A percentile compares a stretch with the other conserved stretches of the same genome.
These are phyloP conservation scores for Penicillium riverlandense DNA, from an alignment of 495 filamentous ascomycete genomes.

Conservation along the genomic window DNA sequence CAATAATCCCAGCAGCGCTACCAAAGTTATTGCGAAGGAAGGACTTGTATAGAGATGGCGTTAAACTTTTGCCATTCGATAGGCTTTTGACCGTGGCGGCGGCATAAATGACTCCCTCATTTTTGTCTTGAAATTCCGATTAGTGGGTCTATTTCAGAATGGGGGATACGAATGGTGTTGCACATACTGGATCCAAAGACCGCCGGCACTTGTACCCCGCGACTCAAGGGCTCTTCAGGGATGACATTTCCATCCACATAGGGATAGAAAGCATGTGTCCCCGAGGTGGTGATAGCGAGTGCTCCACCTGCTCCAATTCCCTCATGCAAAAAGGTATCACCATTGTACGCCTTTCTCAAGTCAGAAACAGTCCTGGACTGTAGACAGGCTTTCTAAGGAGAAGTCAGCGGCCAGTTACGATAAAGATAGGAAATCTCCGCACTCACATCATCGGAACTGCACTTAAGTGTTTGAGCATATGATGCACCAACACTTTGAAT, in stretches of 20 bases:
- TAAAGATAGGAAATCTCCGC: background rate
- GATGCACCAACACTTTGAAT: conserved; percentile 8
- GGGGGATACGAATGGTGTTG: background rate
- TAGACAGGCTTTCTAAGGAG: conserved; percentile 12
- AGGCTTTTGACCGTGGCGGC: background rate
- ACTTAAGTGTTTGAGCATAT: conserved; percentile 20
- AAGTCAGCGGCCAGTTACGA: conserved; percentile 1
- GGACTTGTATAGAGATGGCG: conserved; percentile 8
- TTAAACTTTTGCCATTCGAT: background rate
- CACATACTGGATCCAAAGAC: conserved; percentile 24
- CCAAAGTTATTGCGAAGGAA: conserved; percentile 27
- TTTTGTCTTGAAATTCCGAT: conserved; percentile 3
- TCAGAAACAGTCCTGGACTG: conserved; percentile 7
- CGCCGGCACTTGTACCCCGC: conserved; percentile 26
- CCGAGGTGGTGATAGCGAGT: conserved; percentile 3
- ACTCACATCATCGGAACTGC: conserved; percentile 18
- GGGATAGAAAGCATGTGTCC: conserved; percentile 15
- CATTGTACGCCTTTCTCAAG: conserved; percentile 6
- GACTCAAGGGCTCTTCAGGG: conserved; percentile 20
- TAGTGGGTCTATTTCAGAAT: background rate
- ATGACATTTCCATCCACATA: conserved; percentile 27
- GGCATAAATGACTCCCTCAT: conserved; percentile 17
- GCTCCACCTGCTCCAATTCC: conserved; percentile 2
- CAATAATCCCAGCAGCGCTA: conserved; percentile 16
- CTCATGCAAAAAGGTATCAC: conserved; percentile 2